A percentile compares a stretch with the other conserved stretches of the same genome.
Conservation (phyloP, 2,329 filamentous ascomycete species). For the Cladophialophora carrionii region DNA sequence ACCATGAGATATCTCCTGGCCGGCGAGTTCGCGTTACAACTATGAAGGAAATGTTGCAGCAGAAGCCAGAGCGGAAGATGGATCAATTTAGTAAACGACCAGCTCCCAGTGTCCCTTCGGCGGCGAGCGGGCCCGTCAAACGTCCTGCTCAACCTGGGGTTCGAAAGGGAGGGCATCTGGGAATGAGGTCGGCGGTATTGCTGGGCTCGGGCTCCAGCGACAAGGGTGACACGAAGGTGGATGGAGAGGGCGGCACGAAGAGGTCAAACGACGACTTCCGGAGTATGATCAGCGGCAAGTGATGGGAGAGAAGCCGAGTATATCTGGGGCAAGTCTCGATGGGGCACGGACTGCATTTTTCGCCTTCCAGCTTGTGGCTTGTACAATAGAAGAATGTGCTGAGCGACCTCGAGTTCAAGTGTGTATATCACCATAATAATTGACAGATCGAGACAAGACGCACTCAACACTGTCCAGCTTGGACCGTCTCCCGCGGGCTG, state of each 20-base stretch:
- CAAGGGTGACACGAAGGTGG: slow-evolving; percentile 20
- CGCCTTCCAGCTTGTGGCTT: slow-evolving; percentile 8
- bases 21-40: slow-evolving; percentile 54
- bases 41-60: slow-evolving; percentile 55
- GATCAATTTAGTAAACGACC: slow-evolving; percentile 48
- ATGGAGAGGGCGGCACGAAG: slow-evolving; percentile 20
- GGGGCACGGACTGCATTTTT: background rate
- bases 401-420: background rate
- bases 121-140: slow-evolving; percentile 45
- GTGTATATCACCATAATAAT: background rate
- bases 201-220: slow-evolving; percentile 21
- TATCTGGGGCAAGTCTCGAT: background rate
- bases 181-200: slow-evolving; percentile 24
- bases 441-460: background rate
- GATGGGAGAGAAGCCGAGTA: background rate
- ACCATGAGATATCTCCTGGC: slow-evolving; percentile 50
- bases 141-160: slow-evolving; percentile 52
- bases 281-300: slow-evolving; percentile 30
- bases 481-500: background rate
- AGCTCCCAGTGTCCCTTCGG: slow-evolving; percentile 41
- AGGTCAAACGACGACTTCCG: slow-evolving; percentile 65
- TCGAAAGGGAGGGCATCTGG: slow-evolving; percentile 35
- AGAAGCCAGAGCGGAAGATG: slow-evolving; percentile 48
- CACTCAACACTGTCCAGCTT: background rate
- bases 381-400: slow-evolving; percentile 13